A percentile compares a stretch with the other conserved stretches of the same genome.
Evolutionary conservation across 2,329 filamentous ascomycete genomes (phyloP).

Genomic region (Aulographum hederae): DNA sequence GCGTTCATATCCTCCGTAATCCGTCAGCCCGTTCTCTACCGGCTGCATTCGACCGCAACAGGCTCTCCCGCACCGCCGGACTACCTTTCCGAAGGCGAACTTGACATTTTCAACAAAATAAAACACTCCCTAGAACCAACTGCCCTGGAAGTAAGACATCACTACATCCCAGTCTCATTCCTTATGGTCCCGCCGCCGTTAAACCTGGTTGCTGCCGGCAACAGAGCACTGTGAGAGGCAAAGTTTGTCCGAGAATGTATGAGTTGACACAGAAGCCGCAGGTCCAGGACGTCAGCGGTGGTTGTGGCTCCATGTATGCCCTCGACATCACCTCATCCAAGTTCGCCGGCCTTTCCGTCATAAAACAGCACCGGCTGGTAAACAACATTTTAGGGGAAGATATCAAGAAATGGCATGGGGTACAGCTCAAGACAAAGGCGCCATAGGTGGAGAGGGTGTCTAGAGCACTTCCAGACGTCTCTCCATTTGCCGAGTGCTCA

Average conservation of each 20-base stretch:
- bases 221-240: no score
- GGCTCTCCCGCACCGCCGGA: slow-evolving; percentile 20
- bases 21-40: no score
- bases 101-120: slow-evolving; percentile 28
- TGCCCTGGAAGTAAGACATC: slow-evolving; percentile 24
- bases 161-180: no score
- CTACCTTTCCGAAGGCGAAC: slow-evolving; percentile 26
- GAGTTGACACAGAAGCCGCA: no score
- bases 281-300: slow-evolving; percentile 67
- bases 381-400: slow-evolving; percentile 56
- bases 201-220: slow-evolving; percentile 6
- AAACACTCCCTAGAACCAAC: slow-evolving; percentile 22
- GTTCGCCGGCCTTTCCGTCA: slow-evolving; percentile 52
- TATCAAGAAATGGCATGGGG: slow-evolving; percentile 66
- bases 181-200: slow-evolving; percentile 2
- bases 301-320: slow-evolving; percentile 76
- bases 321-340: slow-evolving; percentile 56
- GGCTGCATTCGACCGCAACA: no score
- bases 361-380: slow-evolving; percentile 71
- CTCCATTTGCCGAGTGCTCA: no score
- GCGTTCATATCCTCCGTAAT: no score
- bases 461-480: no score
- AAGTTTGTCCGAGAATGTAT: no score
- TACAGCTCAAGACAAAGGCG: slow-evolving; percentile 57
- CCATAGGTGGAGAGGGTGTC: no score